Evolutionary conservation across 768 basidiomycete genomes (phyloP).

Genomic region (Tricholoma sp.): DNA sequence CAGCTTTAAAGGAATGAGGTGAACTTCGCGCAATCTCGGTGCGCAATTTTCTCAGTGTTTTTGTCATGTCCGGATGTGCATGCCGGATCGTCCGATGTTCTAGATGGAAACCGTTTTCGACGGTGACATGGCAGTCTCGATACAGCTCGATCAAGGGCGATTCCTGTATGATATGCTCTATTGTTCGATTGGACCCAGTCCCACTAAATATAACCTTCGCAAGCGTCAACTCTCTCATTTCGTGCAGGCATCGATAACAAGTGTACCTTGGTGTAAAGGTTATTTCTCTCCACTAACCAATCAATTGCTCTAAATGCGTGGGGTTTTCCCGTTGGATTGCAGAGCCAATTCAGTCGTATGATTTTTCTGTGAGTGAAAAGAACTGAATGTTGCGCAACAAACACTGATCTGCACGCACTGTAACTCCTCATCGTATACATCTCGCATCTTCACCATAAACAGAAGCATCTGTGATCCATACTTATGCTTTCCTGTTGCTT

Average conservation of each 20-base stretch:
- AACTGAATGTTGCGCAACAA: not conserved
- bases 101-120: slow-evolving; percentile 21
- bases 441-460: slow-evolving; percentile 18
- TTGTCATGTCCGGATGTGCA: slow-evolving; percentile 19
- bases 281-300: slow-evolving; percentile 31
- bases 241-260: not conserved
- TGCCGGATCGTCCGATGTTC: slow-evolving; percentile 17
- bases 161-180: slow-evolving; percentile 12
- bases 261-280: slow-evolving; percentile 22
- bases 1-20: not conserved
- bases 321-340: slow-evolving; percentile 10
- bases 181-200: slow-evolving; percentile 7
- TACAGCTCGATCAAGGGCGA: slow-evolving; percentile 24
- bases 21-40: not conserved
- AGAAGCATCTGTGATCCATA: slow-evolving; percentile 13
- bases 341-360: slow-evolving; percentile 6
- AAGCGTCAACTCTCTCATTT: not conserved
- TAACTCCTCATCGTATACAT: slow-evolving; percentile 12
- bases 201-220: slow-evolving; percentile 9
- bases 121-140: slow-evolving; percentile 9
- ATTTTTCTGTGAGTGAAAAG: not conserved
- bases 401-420: slow-evolving; percentile 4
- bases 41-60: slow-evolving; percentile 14
- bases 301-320: slow-evolving; percentile 9
- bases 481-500: slow-evolving; percentile 2